Base-by-base conservation (phyloP, 306 rosid species). In the Cucumis hystrix region DNA sequence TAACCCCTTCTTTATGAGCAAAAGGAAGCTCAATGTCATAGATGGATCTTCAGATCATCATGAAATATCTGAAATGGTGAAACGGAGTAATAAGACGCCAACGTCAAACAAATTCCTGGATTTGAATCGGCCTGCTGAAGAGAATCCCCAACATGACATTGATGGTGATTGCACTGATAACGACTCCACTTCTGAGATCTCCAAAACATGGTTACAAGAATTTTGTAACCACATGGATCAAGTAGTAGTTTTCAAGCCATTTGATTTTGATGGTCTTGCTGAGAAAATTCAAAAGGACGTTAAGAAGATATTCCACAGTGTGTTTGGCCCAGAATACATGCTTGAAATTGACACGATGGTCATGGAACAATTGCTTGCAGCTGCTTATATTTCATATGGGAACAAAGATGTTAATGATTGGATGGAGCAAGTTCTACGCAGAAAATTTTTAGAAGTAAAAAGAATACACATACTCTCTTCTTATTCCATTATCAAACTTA, bases 41-140 rank as follows among this genome's bases (percentile, higher is more conserved):
- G 16, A 65, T 41, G 88, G 84, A 81, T 65, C 84, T 85, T 83
- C 77, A 57, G 77, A 80, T 78, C 90, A 71, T 18, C 84, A 82
- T 43, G 73, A 76, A 75, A 85, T 37, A 86, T 78, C 91, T 18
- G 95, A 88, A 23, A 78, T 55, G 13, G 72, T 84, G 35, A 92
- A 90, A 88, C 87, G 97, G 84, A 89, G 93, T 35, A 86, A 89
- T 72, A 92, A 79, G 59, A 47, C 80, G 23, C 85, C 93, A 37
- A 47, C 81, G 23, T 87, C 93, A 23, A 86, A 74, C 25, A 77
- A 86, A 83, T 78, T 55, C 73, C 85, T 92, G 78, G 98, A 95
- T 84, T 90, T 95, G 85, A 95, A 95, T 85, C 92, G 88, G 73
- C 97, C 99, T 18, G 97, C 98, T 4, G 92, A 88, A 80, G 93